phyloP scores from a whole-genome alignment of 208 protist species.

The Trypanosoma cruzi region DNA sequence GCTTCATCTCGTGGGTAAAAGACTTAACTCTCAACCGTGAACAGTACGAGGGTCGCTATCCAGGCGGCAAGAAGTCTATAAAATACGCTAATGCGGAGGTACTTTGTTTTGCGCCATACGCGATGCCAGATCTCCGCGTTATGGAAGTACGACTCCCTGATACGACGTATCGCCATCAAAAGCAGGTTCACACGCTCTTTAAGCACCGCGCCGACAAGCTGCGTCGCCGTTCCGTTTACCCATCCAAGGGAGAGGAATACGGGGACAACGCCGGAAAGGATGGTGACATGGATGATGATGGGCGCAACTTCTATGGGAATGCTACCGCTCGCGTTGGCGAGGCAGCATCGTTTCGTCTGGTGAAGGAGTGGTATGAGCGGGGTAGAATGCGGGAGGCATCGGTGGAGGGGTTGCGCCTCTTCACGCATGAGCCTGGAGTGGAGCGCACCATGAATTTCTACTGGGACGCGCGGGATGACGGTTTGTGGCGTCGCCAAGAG shows the following conservation, averaged over 20 bases:
- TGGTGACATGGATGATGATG: neutral
- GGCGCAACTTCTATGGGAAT: neutral
- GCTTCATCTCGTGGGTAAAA: slow-evolving; percentile 73
- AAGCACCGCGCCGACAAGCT: slow-evolving; percentile 85
- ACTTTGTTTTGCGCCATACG: slow-evolving; percentile 72
- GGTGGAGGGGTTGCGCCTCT: slow-evolving; percentile 69
- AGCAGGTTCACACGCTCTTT: slow-evolving; percentile 80
- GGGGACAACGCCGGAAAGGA: neutral
- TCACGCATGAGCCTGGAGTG: slow-evolving; percentile 67
- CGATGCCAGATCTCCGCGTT: slow-evolving; percentile 73
- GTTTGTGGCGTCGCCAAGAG: slow-evolving; percentile 74
- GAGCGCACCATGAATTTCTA: slow-evolving; percentile 87
- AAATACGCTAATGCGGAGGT: slow-evolving; percentile 79
- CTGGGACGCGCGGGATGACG: slow-evolving; percentile 82
- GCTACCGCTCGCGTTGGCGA: neutral
- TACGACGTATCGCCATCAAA: slow-evolving; percentile 30
- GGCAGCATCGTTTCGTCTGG: slow-evolving; percentile 14
- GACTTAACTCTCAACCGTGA: slow-evolving; percentile 64
- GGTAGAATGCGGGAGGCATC: slow-evolving; percentile 63
- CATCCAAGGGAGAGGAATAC: slow-evolving; percentile 15
- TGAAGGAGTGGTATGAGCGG: slow-evolving; percentile 83
- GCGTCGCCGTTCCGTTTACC: slow-evolving; percentile 50
- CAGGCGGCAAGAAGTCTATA: slow-evolving; percentile 62
- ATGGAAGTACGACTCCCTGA: slow-evolving; percentile 68
- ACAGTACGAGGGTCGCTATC: slow-evolving; percentile 88